Conservation (phyloP, 495 filamentous ascomycete genomes). For the Penicillium robsamsonii region DNA sequence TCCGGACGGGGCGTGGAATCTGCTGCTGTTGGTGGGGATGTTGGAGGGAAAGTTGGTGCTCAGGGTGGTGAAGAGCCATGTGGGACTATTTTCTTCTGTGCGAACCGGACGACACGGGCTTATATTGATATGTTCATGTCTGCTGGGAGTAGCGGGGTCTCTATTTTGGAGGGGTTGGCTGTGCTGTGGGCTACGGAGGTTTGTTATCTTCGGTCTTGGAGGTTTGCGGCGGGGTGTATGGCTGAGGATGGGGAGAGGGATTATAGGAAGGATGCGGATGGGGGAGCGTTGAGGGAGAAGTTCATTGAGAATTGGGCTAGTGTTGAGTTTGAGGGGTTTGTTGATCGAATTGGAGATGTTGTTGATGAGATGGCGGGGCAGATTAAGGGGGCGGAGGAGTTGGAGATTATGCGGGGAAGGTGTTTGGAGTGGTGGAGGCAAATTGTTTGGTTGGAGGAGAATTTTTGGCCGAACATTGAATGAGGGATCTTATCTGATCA, state of each 20-base stretch:
- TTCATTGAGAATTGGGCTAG: constrained; percentile 70
- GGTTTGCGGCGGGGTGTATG: constrained; percentile 48
- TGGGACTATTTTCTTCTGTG: constrained; percentile 25
- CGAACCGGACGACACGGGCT: constrained; percentile 45
- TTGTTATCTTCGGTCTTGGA: constrained; percentile 59
- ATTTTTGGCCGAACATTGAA: constrained; percentile 43
- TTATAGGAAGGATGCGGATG: constrained; percentile 49
- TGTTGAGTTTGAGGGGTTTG: constrained; percentile 56
- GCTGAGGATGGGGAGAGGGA: constrained; percentile 8
- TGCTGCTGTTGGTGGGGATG: background rate
- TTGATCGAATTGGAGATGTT: constrained; percentile 40
- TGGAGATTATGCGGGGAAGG: constrained; percentile 27
- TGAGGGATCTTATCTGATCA: background rate
- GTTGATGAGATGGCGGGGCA: constrained; percentile 44
- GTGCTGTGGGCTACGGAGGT: constrained; percentile 75
- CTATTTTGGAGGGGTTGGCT: constrained; percentile 62
- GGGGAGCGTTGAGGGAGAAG: constrained; percentile 57
- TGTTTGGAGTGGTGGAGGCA: constrained; percentile 52
- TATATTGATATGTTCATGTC: constrained; percentile 57
- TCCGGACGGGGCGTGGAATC: background rate
- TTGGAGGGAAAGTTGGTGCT: background rate
- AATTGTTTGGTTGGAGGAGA: constrained; percentile 52
- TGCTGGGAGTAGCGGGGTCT: constrained; percentile 43
- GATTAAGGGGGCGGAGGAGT: constrained; percentile 39
- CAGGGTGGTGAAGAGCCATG: constrained; percentile 5